phyloP scores from a whole-genome alignment of 805 yeast genomes.

The Sungouiozyma intestinalis region DNA sequence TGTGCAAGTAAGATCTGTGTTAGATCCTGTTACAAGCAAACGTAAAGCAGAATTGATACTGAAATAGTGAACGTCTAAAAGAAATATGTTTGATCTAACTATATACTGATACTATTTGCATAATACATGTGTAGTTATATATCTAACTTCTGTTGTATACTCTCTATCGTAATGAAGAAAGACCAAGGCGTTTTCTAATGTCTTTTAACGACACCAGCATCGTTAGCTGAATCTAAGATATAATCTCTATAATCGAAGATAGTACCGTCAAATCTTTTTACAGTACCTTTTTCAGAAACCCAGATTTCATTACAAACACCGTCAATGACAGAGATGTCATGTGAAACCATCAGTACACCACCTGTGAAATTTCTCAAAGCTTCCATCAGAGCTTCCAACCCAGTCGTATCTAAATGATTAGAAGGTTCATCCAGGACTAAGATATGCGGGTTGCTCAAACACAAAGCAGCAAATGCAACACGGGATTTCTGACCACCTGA shows the following conservation, averaged over 20 bases:
- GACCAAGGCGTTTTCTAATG: too few relatives aligned
- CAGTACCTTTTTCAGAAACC: constrained; percentile 85
- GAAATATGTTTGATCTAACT: neutral
- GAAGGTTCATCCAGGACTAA: constrained; percentile 95
- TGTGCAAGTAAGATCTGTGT: constrained; percentile 70
- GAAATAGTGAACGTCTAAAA: constrained; percentile 26
- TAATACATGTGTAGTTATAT: neutral
- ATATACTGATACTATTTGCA: too few relatives aligned
- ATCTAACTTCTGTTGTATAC: too few relatives aligned
- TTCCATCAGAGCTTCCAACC: constrained; percentile 88
- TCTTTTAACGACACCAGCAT: constrained; percentile 81
- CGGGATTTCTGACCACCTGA: constrained; percentile 99
- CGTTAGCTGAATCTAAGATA: constrained; percentile 66
- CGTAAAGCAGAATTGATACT: constrained; percentile 75
- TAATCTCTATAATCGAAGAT: constrained; percentile 86
- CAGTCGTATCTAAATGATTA: constrained; percentile 95
- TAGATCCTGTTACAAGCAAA: constrained; percentile 85
- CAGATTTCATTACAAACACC: constrained; percentile 88
- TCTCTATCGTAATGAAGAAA: too few relatives aligned
- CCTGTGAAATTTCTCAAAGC: constrained; percentile 85
- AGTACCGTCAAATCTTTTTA: constrained; percentile 65
- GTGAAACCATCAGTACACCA: constrained; percentile 95
- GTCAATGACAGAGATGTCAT: constrained; percentile 87
- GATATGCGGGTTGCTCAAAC: constrained; percentile 83
- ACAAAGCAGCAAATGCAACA: constrained; percentile 94